These are phyloP conservation scores for Neurospora sp. DNA, from an alignment of 495 filamentous ascomycete species.

Conservation along the genomic window DNA sequence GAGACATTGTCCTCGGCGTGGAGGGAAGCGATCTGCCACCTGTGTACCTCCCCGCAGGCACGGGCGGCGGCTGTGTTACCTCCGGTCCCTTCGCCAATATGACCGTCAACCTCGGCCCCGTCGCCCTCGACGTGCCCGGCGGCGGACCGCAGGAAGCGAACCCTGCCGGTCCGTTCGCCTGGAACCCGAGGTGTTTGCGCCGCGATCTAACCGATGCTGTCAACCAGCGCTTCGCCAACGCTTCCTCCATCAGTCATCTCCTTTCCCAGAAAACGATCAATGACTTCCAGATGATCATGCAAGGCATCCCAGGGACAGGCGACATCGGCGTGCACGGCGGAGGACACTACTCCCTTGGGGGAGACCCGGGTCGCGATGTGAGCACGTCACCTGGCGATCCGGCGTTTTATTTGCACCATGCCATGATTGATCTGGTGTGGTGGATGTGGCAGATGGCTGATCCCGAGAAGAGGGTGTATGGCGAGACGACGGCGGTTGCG, in stretches of 20 bases:
- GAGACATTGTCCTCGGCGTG: slow-evolving; percentile 14
- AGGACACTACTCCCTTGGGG: slow-evolving; percentile 54
- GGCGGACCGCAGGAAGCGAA: neutral
- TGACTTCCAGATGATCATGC: slow-evolving; percentile 39
- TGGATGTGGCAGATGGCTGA: slow-evolving; percentile 53
- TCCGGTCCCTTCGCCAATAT: slow-evolving; percentile 48
- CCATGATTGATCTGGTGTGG: slow-evolving; percentile 54
- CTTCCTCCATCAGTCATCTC: slow-evolving; percentile 29
- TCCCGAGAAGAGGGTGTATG: slow-evolving; percentile 16
- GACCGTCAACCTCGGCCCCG: slow-evolving; percentile 46
- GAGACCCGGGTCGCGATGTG: slow-evolving; percentile 48
- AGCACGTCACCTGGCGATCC: slow-evolving; percentile 54
- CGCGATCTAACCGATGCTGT: slow-evolving; percentile 48
- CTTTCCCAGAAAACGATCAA: slow-evolving; percentile 31
- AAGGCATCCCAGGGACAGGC: slow-evolving; percentile 39
- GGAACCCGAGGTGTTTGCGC: slow-evolving; percentile 53
- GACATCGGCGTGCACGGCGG: slow-evolving; percentile 53
- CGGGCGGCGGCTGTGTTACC: slow-evolving; percentile 55
- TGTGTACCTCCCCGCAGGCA: slow-evolving; percentile 31
- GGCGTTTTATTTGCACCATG: slow-evolving; percentile 59
- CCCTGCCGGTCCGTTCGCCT: slow-evolving; percentile 16
- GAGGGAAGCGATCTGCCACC: slow-evolving; percentile 14
- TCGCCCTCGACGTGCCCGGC: slow-evolving; percentile 11
- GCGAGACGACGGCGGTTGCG: slow-evolving; percentile 7
- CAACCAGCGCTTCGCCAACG: slow-evolving; percentile 38